phyloP scores from a whole-genome alignment of 192 early-diverging fungal species.

The Rhizophagus prolifer region DNA sequence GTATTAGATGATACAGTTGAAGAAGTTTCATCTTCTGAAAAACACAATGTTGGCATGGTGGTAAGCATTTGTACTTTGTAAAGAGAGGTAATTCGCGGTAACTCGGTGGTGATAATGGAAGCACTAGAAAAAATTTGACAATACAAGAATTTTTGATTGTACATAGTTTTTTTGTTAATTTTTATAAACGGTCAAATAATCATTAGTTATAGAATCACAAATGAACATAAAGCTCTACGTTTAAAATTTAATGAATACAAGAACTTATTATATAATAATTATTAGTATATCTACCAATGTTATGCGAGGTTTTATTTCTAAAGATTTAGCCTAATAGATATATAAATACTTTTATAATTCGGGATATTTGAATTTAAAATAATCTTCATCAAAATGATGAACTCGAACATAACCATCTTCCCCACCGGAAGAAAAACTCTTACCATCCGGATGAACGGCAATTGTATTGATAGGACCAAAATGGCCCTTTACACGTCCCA shows the following conservation, averaged over 20 bases:
- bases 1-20: slow-evolving; percentile 93
- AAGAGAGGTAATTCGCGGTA: slow-evolving; percentile 25
- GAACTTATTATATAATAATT: background rate
- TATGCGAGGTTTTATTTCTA: background rate
- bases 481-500: slow-evolving; percentile 95
- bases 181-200: background rate
- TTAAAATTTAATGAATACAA: background rate
- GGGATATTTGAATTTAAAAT: slow-evolving; percentile 88
- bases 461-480: slow-evolving; percentile 99
- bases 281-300: background rate
- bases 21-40: slow-evolving; percentile 66
- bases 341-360: slow-evolving; percentile 39
- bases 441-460: slow-evolving; percentile 94
- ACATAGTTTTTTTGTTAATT: background rate
- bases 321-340: background rate
- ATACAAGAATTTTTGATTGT: background rate
- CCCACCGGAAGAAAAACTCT: slow-evolving; percentile 90
- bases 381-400: slow-evolving; percentile 94
- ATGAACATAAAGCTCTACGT: background rate
- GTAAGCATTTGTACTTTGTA: slow-evolving; percentile 44
- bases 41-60: slow-evolving; percentile 81
- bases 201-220: background rate
- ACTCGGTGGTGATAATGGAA: slow-evolving; percentile 32
- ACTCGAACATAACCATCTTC: slow-evolving; percentile 98
- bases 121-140: slow-evolving; percentile 25